Percentiles rank a stretch among this genome's conserved stretches.
Evolutionary conservation across 2,329 filamentous ascomycete genomes (phyloP).

Genomic region (Monilinia laxa): DNA sequence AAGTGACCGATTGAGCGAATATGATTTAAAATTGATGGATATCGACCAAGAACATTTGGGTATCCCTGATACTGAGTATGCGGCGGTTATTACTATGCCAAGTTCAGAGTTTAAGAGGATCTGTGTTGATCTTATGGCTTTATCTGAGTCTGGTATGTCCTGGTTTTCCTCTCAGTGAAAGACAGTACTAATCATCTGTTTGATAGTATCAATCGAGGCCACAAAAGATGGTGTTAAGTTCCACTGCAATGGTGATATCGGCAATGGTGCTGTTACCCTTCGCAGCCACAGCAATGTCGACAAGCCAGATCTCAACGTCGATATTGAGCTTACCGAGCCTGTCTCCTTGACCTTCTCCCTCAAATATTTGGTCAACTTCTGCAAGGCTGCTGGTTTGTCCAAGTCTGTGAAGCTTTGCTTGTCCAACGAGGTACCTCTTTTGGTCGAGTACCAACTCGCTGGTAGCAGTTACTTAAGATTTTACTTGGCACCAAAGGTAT

Average conservation of each 20-base stretch:
- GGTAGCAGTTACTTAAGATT: constrained; percentile 90
- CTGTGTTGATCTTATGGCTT: constrained; percentile 83
- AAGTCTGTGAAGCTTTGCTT: constrained; percentile 84
- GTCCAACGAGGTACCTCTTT: constrained; percentile 91
- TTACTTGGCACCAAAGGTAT: constrained; percentile 96
- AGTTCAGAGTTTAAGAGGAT: constrained; percentile 90
- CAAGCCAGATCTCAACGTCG: constrained; percentile 80
- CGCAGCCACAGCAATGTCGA: constrained; percentile 86
- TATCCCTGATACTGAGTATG: constrained; percentile 98
- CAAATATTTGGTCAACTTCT: constrained; percentile 99
- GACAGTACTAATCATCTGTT: constrained; percentile 27
- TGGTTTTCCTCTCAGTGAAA: background rate
- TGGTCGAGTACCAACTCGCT: constrained; percentile 84
- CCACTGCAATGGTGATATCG: constrained; percentile 88
- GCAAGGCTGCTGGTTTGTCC: constrained; percentile 90
- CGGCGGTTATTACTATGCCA: constrained; percentile 86
- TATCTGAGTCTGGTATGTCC: constrained; percentile 88
- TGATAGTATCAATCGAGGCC: constrained; percentile 88
- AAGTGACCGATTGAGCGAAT: constrained; percentile 92
- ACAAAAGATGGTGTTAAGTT: constrained; percentile 98
- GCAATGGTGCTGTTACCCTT: constrained; percentile 89
- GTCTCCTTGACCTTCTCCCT: constrained; percentile 95
- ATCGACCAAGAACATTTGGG: constrained; percentile 99
- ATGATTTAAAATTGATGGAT: constrained; percentile 99
- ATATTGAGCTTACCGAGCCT: constrained; percentile 88